Conservation (phyloP, 2,329 filamentous ascomycete species). For the Fusarium algeriense region DNA sequence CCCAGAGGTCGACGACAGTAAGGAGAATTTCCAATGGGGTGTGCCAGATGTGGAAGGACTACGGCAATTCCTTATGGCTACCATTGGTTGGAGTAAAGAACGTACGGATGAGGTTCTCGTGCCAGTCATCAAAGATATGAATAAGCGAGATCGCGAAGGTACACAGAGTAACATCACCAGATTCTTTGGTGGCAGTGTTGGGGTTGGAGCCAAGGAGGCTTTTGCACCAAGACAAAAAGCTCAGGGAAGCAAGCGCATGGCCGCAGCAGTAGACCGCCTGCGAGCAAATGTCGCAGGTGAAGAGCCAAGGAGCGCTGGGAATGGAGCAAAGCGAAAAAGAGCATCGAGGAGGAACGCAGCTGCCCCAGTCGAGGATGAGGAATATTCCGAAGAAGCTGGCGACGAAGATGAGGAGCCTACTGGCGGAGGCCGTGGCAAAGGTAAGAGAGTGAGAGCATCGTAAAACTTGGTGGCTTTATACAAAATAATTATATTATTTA, state of each 20-base stretch:
- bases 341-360: constrained; percentile 29
- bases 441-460: constrained; percentile 39
- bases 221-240: constrained; percentile 77
- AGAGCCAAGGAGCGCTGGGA: constrained; percentile 9
- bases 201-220: constrained; percentile 72
- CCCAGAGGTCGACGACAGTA: constrained; percentile 85
- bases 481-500: neutral
- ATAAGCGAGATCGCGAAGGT: constrained; percentile 85
- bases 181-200: constrained; percentile 83
- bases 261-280: constrained; percentile 77
- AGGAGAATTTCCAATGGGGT: constrained; percentile 91
- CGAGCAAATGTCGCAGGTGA: constrained; percentile 55
- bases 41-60: constrained; percentile 92
- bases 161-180: constrained; percentile 97
- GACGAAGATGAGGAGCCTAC: constrained; percentile 19
- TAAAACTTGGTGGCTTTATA: constrained; percentile 4
- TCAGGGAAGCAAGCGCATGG: constrained; percentile 79
- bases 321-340: constrained; percentile 44
- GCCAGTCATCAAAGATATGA: constrained; percentile 96
- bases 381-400: constrained; percentile 30
- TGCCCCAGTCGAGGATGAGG: constrained; percentile 33
- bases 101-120: constrained; percentile 95
- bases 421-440: constrained; percentile 21
- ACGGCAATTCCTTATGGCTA: constrained; percentile 86
- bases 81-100: constrained; percentile 93